Percentiles rank a stretch among this genome's conserved stretches.
These are phyloP conservation scores for Kwoniella sp. DNA, from an alignment of 768 basidiomycete genomes.

Conservation along the genomic window DNA sequence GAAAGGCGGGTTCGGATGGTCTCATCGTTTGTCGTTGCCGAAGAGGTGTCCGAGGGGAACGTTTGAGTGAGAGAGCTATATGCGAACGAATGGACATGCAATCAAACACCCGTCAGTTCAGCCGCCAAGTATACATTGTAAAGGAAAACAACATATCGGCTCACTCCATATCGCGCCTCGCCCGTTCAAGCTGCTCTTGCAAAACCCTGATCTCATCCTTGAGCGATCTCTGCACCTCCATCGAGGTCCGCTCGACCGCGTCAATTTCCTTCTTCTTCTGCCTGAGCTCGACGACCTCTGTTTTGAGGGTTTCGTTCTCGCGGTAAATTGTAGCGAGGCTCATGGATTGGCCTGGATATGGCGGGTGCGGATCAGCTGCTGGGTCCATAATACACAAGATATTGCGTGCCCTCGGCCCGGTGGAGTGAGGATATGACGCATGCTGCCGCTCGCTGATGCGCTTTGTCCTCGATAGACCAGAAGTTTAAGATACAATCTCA, in stretches of 20 bases:
- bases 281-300: constrained; percentile 47
- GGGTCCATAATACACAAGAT: neutral
- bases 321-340: constrained; percentile 36
- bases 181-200: constrained; percentile 47
- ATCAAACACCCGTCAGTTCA: no score
- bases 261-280: constrained; percentile 48
- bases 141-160: neutral
- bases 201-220: constrained; percentile 44
- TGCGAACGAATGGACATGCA: no score
- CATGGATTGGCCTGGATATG: constrained; percentile 44
- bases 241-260: constrained; percentile 32
- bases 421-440: no score
- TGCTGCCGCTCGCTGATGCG: no score
- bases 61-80: constrained; percentile 51
- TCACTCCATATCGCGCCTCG: constrained; percentile 54
- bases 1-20: constrained; percentile 46
- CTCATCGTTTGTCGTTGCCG: constrained; percentile 26
- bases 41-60: constrained; percentile 30
- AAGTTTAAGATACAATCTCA: neutral
- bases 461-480: no score
- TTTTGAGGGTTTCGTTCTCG: constrained; percentile 33
- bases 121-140: no score
- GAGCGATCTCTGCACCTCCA: constrained; percentile 34
- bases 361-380: neutral
- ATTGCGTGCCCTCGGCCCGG: no score